These are phyloP conservation scores for Aspergillus proliferans DNA, from an alignment of 2,329 filamentous ascomycete species.

Conservation along the genomic window DNA sequence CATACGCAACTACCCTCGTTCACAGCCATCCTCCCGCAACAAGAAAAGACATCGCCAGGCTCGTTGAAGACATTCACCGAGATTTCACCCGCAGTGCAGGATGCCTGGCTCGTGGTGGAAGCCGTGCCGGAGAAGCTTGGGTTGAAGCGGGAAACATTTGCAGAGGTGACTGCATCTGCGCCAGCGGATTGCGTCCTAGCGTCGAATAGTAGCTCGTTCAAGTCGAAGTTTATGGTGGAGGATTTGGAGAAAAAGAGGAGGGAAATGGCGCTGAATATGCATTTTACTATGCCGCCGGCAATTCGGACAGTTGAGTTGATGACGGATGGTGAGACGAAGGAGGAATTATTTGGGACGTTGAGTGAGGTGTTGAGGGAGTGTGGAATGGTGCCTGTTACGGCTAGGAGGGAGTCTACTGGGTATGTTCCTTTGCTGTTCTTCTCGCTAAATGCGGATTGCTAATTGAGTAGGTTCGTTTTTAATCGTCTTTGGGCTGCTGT, in stretches of 20 bases:
- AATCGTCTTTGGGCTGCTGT: slow-evolving; percentile 53
- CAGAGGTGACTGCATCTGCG: slow-evolving; percentile 37
- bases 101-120: slow-evolving; percentile 51
- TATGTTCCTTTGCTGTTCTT: slow-evolving; percentile 5
- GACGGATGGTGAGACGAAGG: slow-evolving; percentile 44
- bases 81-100: slow-evolving; percentile 35
- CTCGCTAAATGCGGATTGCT: background rate
- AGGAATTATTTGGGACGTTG: slow-evolving; percentile 40
- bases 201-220: slow-evolving; percentile 49
- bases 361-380: slow-evolving; percentile 32
- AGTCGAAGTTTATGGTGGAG: slow-evolving; percentile 43
- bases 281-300: slow-evolving; percentile 46
- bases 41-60: slow-evolving; percentile 18
- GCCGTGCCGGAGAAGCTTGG: slow-evolving; percentile 46
- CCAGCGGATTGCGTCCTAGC: slow-evolving; percentile 44
- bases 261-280: slow-evolving; percentile 41
- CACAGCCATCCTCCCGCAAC: slow-evolving; percentile 17
- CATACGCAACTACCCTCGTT: slow-evolving; percentile 22
- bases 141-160: slow-evolving; percentile 45
- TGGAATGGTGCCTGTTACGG: slow-evolving; percentile 40
- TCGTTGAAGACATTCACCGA: slow-evolving; percentile 30
- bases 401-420: slow-evolving; percentile 44
- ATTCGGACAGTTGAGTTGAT: slow-evolving; percentile 47
- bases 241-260: slow-evolving; percentile 23
- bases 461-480: slow-evolving; percentile 41